phyloP scores from a whole-genome alignment of 2,329 filamentous ascomycete species.

The Paracorniculantispora psalliotae region DNA sequence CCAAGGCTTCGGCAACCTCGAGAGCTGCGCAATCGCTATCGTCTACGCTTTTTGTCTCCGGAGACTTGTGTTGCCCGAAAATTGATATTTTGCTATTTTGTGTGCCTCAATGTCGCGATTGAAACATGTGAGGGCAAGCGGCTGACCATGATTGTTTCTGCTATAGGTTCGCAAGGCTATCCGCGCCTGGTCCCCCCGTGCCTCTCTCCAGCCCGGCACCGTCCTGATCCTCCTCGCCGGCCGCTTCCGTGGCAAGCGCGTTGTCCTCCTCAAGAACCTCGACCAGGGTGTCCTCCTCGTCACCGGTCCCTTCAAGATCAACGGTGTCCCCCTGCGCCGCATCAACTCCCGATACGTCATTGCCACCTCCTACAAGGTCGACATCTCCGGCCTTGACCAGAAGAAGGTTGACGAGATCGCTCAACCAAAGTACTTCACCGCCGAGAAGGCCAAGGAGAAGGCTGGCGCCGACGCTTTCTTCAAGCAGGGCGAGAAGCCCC shows the following conservation, averaged over 20 bases:
- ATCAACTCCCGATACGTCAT: constrained; percentile 94
- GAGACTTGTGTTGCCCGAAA: constrained; percentile 7
- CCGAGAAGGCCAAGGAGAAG: constrained; percentile 94
- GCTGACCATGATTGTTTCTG: constrained; percentile 19
- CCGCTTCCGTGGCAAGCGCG: constrained; percentile 99
- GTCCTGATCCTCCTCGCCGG: constrained; percentile 98
- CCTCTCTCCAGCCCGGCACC: constrained; percentile 87
- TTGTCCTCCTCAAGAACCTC: constrained; percentile 97
- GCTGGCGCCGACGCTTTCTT: constrained; percentile 98
- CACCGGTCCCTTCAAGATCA: constrained; percentile 99
- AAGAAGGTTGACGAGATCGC: constrained; percentile 81
- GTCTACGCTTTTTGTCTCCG: background rate
- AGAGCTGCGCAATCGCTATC: background rate
- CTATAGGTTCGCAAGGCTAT: constrained; percentile 86
- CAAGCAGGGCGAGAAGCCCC: constrained; percentile 96
- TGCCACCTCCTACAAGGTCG: constrained; percentile 80
- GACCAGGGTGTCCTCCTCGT: constrained; percentile 97
- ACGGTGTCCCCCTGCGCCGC: constrained; percentile 94
- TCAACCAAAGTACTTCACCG: constrained; percentile 86
- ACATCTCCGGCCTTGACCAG: constrained; percentile 78
- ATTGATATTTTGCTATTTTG: constrained; percentile 10
- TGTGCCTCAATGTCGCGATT: constrained; percentile 2
- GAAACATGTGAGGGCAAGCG: background rate
- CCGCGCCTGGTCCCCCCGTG: constrained; percentile 80
- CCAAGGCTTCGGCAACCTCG: background rate